A percentile compares a stretch with the other conserved stretches of the same genome.
phyloP scores from a whole-genome alignment of 441 rosid genomes.

The Hura crepitans region DNA sequence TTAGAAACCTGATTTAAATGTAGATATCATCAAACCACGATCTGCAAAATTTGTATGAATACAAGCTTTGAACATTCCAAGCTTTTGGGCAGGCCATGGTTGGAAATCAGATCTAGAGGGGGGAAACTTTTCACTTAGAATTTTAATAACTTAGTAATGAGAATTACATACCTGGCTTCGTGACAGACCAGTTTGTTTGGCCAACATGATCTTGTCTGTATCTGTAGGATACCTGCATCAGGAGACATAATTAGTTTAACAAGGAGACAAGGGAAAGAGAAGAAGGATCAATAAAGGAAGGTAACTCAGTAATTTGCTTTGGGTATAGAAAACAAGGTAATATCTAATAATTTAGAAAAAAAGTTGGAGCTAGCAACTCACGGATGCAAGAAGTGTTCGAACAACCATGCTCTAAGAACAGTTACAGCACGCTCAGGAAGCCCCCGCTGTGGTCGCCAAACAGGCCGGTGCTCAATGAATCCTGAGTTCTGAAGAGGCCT shows the following conservation, averaged over 20 bases:
- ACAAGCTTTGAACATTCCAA: neutral
- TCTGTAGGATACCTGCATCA: slow-evolving; percentile 74
- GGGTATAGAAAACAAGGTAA: too few relatives aligned
- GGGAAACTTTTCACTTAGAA: neutral
- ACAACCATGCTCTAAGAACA: slow-evolving; percentile 81
- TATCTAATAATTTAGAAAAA: neutral
- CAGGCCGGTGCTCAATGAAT: slow-evolving; percentile 59
- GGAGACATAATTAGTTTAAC: neutral
- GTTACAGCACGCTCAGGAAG: slow-evolving; percentile 83
- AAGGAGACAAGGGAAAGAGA: neutral
- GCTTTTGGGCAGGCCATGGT: neutral
- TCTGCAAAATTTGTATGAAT: neutral
- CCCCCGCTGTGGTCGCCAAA: slow-evolving; percentile 87
- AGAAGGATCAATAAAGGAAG: neutral
- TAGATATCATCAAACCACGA: neutral
- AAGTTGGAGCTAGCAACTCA: slow-evolving; percentile 33
- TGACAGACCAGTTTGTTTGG: slow-evolving; percentile 85
- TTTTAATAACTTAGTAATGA: slow-evolving; percentile 3
- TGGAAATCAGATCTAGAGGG: neutral
- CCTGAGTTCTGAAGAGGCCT: slow-evolving; percentile 43
- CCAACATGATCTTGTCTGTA: slow-evolving; percentile 81
- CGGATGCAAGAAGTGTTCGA: slow-evolving; percentile 91
- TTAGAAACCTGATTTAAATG: slow-evolving; percentile 59
- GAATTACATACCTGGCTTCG: slow-evolving; percentile 61
- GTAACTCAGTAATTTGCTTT: neutral